phyloP scores from a whole-genome alignment of 2,329 filamentous ascomycete genomes.

The Microcyclospora tardicrescens region DNA sequence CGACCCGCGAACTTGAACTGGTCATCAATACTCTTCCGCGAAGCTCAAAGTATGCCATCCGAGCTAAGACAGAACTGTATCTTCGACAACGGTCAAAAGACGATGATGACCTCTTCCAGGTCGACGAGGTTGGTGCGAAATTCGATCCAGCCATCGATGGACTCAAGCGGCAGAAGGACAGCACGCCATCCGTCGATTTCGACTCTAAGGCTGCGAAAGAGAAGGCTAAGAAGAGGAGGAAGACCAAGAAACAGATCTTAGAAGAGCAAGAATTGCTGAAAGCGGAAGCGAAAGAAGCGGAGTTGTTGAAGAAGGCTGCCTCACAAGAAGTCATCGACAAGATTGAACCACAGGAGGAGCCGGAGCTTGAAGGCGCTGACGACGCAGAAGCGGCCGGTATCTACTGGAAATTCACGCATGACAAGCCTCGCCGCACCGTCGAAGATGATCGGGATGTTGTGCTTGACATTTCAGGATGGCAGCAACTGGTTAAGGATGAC shows the following conservation, averaged over 20 bases:
- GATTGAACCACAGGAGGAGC: slow-evolving; percentile 13
- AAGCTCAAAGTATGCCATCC: slow-evolving; percentile 57
- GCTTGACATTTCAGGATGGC: slow-evolving; percentile 59
- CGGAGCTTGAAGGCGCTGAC: slow-evolving; percentile 35
- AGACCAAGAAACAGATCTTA: slow-evolving; percentile 66
- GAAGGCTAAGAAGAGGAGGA: slow-evolving; percentile 47
- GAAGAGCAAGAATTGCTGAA: slow-evolving; percentile 54
- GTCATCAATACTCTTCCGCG: slow-evolving; percentile 41
- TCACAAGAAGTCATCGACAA: slow-evolving; percentile 25
- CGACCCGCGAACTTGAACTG: slow-evolving; percentile 49
- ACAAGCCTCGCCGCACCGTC: slow-evolving; percentile 49
- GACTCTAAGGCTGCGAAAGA: slow-evolving; percentile 25
- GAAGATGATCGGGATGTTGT: slow-evolving; percentile 51
- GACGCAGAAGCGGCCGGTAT: slow-evolving; percentile 41
- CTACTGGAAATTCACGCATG: slow-evolving; percentile 47
- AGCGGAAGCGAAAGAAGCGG: slow-evolving; percentile 20
- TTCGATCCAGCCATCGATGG: slow-evolving; percentile 10
- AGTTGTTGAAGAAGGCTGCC: slow-evolving; percentile 16
- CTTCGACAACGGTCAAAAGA: slow-evolving; percentile 72
- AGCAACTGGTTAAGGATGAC: slow-evolving; percentile 54
- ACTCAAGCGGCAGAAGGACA: slow-evolving; percentile 16
- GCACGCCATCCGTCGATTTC: slow-evolving; percentile 12
- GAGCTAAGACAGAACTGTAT: slow-evolving; percentile 54
- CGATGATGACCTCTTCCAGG: slow-evolving; percentile 65
- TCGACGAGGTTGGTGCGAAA: slow-evolving; percentile 23